Conservation (phyloP, 2,329 filamentous ascomycete species). For the Neurospora sp. region DNA sequence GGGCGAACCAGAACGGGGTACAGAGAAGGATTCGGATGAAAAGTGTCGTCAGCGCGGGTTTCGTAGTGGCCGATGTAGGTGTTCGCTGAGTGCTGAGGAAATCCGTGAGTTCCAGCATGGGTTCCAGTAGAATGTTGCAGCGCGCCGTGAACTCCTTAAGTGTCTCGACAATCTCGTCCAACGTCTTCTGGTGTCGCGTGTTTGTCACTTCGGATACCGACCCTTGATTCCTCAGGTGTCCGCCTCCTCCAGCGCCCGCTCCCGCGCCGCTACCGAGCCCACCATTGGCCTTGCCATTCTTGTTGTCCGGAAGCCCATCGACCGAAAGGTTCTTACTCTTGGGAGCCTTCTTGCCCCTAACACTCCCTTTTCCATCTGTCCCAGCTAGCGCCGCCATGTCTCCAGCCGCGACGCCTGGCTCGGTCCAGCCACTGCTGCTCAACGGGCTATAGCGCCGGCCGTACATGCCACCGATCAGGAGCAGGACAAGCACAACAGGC, state of each 20-base stretch:
- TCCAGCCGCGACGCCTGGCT: constrained; percentile 30
- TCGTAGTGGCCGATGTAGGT: constrained; percentile 81
- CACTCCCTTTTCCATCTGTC: constrained; percentile 14
- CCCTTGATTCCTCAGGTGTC: constrained; percentile 28
- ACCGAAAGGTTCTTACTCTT: constrained; percentile 21
- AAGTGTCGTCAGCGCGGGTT: constrained; percentile 78
- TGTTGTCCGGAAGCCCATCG: constrained; percentile 17
- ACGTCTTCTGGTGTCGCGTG: constrained; percentile 77
- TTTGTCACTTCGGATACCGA: constrained; percentile 47
- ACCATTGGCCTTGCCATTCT: constrained; percentile 22
- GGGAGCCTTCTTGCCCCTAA: constrained; percentile 11
- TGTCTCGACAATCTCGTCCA: constrained; percentile 95
- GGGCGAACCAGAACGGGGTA: constrained; percentile 75
- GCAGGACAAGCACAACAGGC: constrained; percentile 69
- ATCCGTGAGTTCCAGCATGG: constrained; percentile 79
- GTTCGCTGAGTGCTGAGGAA: constrained; percentile 87
- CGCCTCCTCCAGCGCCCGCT: constrained; percentile 15
- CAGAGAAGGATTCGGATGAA: constrained; percentile 83
- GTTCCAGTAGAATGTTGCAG: constrained; percentile 86
- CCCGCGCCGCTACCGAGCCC: constrained; percentile 5
- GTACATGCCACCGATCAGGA: constrained; percentile 87
- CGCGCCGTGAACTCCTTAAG: constrained; percentile 81
- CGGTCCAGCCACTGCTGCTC: constrained; percentile 69
- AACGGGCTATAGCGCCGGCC: constrained; percentile 79
- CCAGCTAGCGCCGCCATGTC: constrained; percentile 19